Conservation (phyloP, 2,329 filamentous ascomycete species). For the Orbilia ellipsospora region DNA sequence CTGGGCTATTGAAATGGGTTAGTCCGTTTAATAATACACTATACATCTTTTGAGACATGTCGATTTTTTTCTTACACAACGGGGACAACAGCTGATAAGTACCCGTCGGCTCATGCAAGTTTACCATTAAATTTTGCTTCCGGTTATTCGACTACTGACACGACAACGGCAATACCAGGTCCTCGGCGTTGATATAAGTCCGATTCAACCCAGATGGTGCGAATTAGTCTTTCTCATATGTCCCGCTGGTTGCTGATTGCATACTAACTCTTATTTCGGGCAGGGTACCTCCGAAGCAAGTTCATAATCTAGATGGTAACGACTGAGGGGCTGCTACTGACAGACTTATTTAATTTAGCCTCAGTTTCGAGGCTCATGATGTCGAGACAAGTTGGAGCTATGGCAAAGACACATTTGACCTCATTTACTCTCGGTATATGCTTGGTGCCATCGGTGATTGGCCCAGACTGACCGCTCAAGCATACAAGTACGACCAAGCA, state of each 20-base stretch:
- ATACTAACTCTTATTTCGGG: not conserved
- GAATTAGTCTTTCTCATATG: not conserved
- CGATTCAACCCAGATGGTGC: constrained; percentile 57
- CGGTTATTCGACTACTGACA: not conserved
- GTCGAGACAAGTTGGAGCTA: constrained; percentile 57
- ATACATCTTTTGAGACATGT: too few relatives aligned
- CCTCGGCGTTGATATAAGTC: constrained; percentile 60
- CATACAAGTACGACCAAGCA: not conserved
- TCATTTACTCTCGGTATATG: constrained; percentile 64
- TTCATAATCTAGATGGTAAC: too few relatives aligned
- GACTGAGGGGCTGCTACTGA: not conserved
- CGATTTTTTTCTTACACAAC: not conserved
- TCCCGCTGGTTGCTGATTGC: not conserved
- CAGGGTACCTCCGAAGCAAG: constrained; percentile 33
- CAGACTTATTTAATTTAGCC: constrained; percentile 26
- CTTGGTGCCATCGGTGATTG: constrained; percentile 71
- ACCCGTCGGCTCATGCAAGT: constrained; percentile 58
- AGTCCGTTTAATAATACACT: not conserved
- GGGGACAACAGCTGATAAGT: constrained; percentile 56
- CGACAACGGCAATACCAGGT: constrained; percentile 34
- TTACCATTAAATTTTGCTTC: not conserved
- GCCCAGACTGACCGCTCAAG: constrained; percentile 57
- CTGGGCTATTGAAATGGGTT: constrained; percentile 60
- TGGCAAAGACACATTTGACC: constrained; percentile 60
- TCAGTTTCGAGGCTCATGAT: constrained; percentile 57